Conservation (phyloP, 2,329 filamentous ascomycete species). For the Lecanicillium sp. region DNA sequence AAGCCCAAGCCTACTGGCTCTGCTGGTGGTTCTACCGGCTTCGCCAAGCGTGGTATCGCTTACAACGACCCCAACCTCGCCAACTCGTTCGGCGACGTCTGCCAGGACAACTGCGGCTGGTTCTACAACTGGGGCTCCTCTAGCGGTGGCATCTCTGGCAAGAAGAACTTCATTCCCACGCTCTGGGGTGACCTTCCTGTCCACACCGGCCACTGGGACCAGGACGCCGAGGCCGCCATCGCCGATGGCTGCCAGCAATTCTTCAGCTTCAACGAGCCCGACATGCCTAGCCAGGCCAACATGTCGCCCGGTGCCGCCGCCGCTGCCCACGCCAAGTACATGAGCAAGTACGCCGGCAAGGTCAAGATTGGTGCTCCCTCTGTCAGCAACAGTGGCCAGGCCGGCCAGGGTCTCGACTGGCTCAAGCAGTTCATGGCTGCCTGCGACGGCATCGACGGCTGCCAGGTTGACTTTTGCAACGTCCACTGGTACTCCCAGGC, state of each 20-base stretch:
- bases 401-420: conserved; percentile 48
- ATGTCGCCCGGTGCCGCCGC: conserved; percentile 45
- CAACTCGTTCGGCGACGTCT: conserved; percentile 35
- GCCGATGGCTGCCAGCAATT: conserved; percentile 45
- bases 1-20: neutral
- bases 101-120: conserved; percentile 42
- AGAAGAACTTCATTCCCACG: conserved; percentile 57
- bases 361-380: conserved; percentile 51
- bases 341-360: conserved; percentile 47
- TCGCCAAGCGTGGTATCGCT: conserved; percentile 56
- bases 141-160: conserved; percentile 31
- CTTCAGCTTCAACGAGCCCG: conserved; percentile 67
- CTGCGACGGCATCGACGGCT: conserved; percentile 37
- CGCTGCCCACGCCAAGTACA: conserved; percentile 40
- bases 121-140: conserved; percentile 61
- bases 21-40: conserved; percentile 2
- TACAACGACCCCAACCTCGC: conserved; percentile 55
- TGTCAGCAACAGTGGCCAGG: conserved; percentile 50
- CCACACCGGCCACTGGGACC: conserved; percentile 42
- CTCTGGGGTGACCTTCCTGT: conserved; percentile 47
- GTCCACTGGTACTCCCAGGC: conserved; percentile 57
- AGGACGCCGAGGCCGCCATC: conserved; percentile 44
- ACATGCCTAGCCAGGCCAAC: conserved; percentile 52
- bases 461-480: conserved; percentile 52
- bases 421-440: conserved; percentile 43